A percentile compares a stretch with the other conserved stretches of the same genome.
These are phyloP conservation scores for Astraeus odoratus DNA, from an alignment of 768 basidiomycete species.

Conservation along the genomic window DNA sequence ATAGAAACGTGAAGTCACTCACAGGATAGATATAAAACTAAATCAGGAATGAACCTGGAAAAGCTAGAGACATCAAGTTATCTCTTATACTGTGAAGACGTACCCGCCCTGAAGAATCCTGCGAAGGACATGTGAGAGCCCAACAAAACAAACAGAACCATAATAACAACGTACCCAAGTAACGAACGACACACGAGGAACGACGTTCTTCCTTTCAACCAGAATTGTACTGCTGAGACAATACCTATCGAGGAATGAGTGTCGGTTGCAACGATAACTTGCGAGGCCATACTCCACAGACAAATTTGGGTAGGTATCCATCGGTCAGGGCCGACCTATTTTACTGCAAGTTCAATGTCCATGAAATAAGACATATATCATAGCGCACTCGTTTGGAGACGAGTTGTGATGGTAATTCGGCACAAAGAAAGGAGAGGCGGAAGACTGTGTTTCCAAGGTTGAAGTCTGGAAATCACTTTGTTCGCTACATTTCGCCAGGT, in stretches of 20 bases:
- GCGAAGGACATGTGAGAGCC: neutral
- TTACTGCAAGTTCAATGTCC: neutral
- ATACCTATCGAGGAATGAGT: conserved; percentile 19
- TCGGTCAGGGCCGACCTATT: conserved; percentile 51
- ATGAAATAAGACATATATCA: neutral
- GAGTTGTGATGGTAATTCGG: conserved; percentile 58
- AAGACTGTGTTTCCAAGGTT: conserved; percentile 52
- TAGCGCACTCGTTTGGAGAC: conserved; percentile 47
- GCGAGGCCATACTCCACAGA: conserved; percentile 33
- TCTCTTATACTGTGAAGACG: neutral
- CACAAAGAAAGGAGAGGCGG: conserved; percentile 42
- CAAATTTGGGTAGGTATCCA: conserved; percentile 60
- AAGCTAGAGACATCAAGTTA: neutral
- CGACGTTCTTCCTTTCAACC: conserved; percentile 43
- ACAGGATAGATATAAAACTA: conserved; percentile 59
- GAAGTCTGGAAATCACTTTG: conserved; percentile 32
- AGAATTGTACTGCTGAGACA: conserved; percentile 48
- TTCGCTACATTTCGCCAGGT: neutral
- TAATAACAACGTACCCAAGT: conserved; percentile 32
- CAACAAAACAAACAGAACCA: neutral
- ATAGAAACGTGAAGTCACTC: conserved; percentile 10
- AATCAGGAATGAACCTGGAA: conserved; percentile 47
- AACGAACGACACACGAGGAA: conserved; percentile 45
- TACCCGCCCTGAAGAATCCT: conserved; percentile 43
- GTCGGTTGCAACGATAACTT: neutral